Percentiles rank a stretch among this genome's conserved stretches.
These are phyloP conservation scores for Plasmodium vinckei DNA, from an alignment of 169 alveolate genomes.

Conservation along the genomic window DNA sequence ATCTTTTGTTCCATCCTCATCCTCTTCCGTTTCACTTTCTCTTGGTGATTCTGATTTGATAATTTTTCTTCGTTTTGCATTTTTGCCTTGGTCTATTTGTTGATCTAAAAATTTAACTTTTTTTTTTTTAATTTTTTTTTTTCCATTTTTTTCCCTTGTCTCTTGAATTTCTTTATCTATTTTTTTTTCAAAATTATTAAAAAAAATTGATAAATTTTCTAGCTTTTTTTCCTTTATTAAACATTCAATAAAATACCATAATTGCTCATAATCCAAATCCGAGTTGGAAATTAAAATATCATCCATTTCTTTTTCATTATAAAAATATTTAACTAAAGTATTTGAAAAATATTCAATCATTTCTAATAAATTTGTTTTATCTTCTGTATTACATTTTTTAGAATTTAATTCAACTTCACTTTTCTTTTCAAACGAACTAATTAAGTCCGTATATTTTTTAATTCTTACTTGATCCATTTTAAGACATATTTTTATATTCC, in stretches of 20 bases:
- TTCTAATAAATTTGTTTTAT: slow-evolving; percentile 31
- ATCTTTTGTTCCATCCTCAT: not conserved
- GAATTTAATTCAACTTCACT: not conserved
- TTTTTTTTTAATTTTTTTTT: not conserved
- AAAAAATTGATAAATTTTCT: slow-evolving; percentile 10
- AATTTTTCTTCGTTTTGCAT: not conserved
- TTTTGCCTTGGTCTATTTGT: not conserved
- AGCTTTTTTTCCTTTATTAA: slow-evolving; percentile 46
- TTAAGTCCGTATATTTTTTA: slow-evolving; percentile 34
- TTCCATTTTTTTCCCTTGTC: not conserved
- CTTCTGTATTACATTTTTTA: slow-evolving; percentile 3
- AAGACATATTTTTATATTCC: no score
- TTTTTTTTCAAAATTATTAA: slow-evolving; percentile 24
- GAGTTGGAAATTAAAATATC: slow-evolving; percentile 17
- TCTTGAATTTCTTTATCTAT: slow-evolving; percentile 7
- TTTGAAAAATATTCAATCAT: slow-evolving; percentile 66
- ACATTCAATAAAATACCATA: slow-evolving; percentile 64
- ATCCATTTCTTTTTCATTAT: slow-evolving; percentile 18
- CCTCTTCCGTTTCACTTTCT: not conserved
- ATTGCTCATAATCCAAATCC: slow-evolving; percentile 37
- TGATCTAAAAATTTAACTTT: not conserved
- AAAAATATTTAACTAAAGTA: slow-evolving; percentile 24
- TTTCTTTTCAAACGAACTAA: slow-evolving; percentile 10
- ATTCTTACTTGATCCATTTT: slow-evolving; percentile 24
- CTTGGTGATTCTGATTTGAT: not conserved